phyloP scores from a whole-genome alignment of 1,284 basidiomycete genomes.

The Hemileia vastatrix region DNA sequence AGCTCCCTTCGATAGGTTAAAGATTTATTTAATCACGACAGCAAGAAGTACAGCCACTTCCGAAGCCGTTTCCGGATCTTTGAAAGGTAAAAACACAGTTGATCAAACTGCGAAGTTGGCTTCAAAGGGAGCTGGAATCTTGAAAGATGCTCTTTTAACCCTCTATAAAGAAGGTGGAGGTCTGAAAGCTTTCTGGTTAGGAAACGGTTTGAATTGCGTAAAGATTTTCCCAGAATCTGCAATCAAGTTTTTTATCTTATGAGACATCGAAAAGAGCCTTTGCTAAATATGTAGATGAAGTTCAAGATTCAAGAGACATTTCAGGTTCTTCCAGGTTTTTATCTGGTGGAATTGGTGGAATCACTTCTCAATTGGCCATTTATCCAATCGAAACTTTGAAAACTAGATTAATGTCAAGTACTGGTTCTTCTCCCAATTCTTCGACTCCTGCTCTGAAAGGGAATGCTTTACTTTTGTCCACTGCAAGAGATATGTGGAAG shows the following conservation, averaged over 20 bases:
- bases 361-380: slow-evolving; percentile 87
- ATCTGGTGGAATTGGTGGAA: slow-evolving; percentile 88
- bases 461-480: slow-evolving; percentile 55
- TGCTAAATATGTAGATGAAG: slow-evolving; percentile 65
- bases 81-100: slow-evolving; percentile 17
- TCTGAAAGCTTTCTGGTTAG: slow-evolving; percentile 80
- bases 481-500: slow-evolving; percentile 57
- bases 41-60: slow-evolving; percentile 31
- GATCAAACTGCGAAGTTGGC: neutral
- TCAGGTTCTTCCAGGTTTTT: slow-evolving; percentile 85
- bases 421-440: too few species aligned
- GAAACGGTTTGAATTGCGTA: slow-evolving; percentile 57
- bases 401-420: slow-evolving; percentile 64
- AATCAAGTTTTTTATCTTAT: slow-evolving; percentile 91
- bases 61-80: slow-evolving; percentile 23
- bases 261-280: slow-evolving; percentile 66
- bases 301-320: slow-evolving; percentile 79
- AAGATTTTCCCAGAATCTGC: slow-evolving; percentile 97
- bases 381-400: slow-evolving; percentile 77
- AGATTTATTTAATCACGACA: slow-evolving; percentile 89
- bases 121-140: neutral
- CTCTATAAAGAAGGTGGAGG: slow-evolving; percentile 52
- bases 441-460: slow-evolving; percentile 53
- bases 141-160: slow-evolving; percentile 1
- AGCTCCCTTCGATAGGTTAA: slow-evolving; percentile 93